Base-by-base conservation (phyloP, 768 basidiomycete species). In the Mycena alexandri region DNA sequence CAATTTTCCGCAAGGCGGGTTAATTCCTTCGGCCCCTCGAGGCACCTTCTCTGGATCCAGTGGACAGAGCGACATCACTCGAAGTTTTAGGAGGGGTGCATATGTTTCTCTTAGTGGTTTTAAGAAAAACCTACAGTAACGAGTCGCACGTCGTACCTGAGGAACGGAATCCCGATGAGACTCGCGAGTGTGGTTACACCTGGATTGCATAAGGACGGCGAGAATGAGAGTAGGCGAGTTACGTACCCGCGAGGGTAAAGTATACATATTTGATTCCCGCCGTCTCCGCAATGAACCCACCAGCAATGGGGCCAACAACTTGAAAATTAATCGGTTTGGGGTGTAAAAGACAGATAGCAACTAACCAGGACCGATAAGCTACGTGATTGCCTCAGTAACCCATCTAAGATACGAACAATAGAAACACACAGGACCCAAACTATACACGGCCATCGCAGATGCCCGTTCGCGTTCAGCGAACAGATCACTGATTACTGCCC, bases 371-470 rank as follows among this genome's bases (percentile, higher is more conserved):
- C 87, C 90, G 57, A 90, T 79, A 50, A 93, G 81, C 41, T 90
- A 90, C 0, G 38, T 41, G 24, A 22, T 22, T 2, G 25, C 42
- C n/a, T 24, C 14, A 17, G 53, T 48, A 24, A 22, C 5, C 9
- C 2, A 24, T 14, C 14, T 5, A 24, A 25, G 24, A 19, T 41
- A 22, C 24, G 38, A 8, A 9, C 42, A 38, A 54, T 22, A 34
- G 14, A 10, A 55, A 42, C 36, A 4, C 54, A 55, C 54, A 38
- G 38, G 38, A 38, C 89, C 91, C 0, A 92, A 73, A 57, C 78
- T 85, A 73, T 87, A 93, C 2, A 92, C 62, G 0, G 91, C 88
- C 91, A 93, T 93, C 4, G 92, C 90, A 4, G 85, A 85, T 8
- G 86, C 87, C 19, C 87, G 79, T 19, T 88, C 87, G 16, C 78